phyloP scores from a whole-genome alignment of 2,329 filamentous ascomycete genomes.

The Ophiosphaerella korrae region DNA sequence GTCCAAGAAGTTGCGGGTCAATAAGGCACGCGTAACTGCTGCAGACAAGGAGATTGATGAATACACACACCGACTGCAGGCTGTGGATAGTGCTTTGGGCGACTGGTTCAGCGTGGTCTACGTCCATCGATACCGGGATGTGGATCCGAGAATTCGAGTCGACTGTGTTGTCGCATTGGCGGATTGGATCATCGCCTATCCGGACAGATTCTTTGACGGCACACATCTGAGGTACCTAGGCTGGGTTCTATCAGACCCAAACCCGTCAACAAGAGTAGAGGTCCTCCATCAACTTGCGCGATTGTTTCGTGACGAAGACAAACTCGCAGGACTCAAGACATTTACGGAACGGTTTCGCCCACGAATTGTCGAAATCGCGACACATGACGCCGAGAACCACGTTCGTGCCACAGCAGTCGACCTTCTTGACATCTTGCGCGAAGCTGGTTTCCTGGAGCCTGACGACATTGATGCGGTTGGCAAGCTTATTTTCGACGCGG shows the following conservation, averaged over 20 bases:
- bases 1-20: slow-evolving; percentile 72
- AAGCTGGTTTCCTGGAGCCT: slow-evolving; percentile 85
- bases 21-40: slow-evolving; percentile 76
- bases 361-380: slow-evolving; percentile 90
- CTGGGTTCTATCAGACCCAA: slow-evolving; percentile 89
- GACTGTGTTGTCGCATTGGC: slow-evolving; percentile 89
- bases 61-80: slow-evolving; percentile 70
- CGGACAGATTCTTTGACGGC: slow-evolving; percentile 88
- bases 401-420: slow-evolving; percentile 82
- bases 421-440: slow-evolving; percentile 79
- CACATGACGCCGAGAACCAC: slow-evolving; percentile 77
- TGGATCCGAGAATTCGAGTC: slow-evolving; percentile 84
- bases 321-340: slow-evolving; percentile 75
- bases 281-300: slow-evolving; percentile 81
- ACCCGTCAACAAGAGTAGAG: slow-evolving; percentile 76
- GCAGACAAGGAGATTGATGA: slow-evolving; percentile 75
- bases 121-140: slow-evolving; percentile 92
- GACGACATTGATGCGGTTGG: slow-evolving; percentile 89
- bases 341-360: slow-evolving; percentile 92
- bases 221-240: slow-evolving; percentile 91
- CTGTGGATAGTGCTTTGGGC: slow-evolving; percentile 73
- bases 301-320: slow-evolving; percentile 80
- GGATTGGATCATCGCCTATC: slow-evolving; percentile 83
- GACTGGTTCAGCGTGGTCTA: slow-evolving; percentile 93
- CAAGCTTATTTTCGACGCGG: slow-evolving; percentile 85